A percentile compares a stretch with the other conserved stretches of the same genome.
Evolutionary conservation across 805 yeast genomes (phyloP).

Genomic region (Yarrowia divulgata): DNA sequence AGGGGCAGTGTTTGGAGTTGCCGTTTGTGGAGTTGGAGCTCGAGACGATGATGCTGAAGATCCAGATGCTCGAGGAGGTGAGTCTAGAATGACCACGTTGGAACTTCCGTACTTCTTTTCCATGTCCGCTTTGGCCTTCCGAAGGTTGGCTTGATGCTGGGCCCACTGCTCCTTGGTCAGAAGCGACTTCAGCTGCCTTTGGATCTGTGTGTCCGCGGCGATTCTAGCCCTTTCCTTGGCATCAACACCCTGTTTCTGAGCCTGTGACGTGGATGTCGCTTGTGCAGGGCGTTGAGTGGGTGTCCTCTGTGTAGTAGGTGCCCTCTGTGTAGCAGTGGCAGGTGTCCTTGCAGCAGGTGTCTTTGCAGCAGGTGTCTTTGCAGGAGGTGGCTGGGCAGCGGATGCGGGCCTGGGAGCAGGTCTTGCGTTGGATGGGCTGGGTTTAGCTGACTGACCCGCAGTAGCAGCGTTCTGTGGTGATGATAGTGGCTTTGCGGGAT

Average conservation of each 20-base stretch:
- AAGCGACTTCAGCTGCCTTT: neutral
- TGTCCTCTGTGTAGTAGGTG: neutral
- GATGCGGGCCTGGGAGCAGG: neutral
- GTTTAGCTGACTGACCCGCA: neutral
- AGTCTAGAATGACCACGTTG: neutral
- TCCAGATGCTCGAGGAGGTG: neutral
- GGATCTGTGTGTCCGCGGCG: neutral
- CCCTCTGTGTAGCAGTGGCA: neutral
- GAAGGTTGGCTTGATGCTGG: constrained; percentile 1
- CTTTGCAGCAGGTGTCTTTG: neutral
- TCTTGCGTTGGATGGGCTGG: neutral
- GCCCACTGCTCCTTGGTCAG: constrained; percentile 11
- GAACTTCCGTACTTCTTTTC: neutral
- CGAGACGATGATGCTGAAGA: neutral
- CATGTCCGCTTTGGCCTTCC: neutral
- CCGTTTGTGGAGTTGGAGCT: neutral
- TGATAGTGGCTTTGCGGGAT: no score
- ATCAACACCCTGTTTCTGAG: neutral
- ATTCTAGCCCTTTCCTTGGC: constrained; percentile 9
- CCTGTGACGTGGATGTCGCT: neutral
- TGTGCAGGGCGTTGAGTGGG: no score
- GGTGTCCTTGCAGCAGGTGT: neutral
- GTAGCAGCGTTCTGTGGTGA: neutral
- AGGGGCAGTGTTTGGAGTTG: neutral
- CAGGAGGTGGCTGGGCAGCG: neutral